Base-by-base conservation (phyloP, 306 rosid genomes). In the Pterocarpus santalinus region DNA sequence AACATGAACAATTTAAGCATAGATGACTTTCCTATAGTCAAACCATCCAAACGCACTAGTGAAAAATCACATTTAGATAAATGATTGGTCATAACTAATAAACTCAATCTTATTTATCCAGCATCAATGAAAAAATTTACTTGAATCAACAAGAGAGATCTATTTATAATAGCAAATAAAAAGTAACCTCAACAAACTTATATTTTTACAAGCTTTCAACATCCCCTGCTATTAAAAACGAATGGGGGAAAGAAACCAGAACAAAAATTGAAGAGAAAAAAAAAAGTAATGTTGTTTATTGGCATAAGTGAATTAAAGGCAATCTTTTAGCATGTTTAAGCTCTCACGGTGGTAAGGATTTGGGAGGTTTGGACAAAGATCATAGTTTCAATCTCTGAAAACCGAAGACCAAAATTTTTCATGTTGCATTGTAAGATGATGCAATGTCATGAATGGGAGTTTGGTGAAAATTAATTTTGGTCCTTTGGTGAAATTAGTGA, bases 131-230 rank as follows among this genome's bases (percentile, higher is more conserved):
- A 5, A 5, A 39, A 39, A 39, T 7, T 5, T 39, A 39, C 3
- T 2, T 39, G 7, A 2, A 5, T 7, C 61, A 60, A 51, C 44
- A 73, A 75, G 75, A 65, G 39, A 67, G 36, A 63, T 70, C 58
- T 86, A 60, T 78, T 73, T 76, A 43, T 44, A 78, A 51, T 17
- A 39, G 2, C 34, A 46, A 68, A 69, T 74, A 35, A 77, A 58
- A 35, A 28, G 36, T 46, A 79, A 32, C 56, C 78, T 17, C 76
- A 12, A 53, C 78, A 78, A 75, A 30, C 35, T 78, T 43, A 36
- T 43, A 68, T 60, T 83, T 75, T 62, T 85, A 84, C 89, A 84
- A 81, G 79, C 80, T 66, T 81, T 76, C 82, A 47, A 46, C 69
- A 56, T 75, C 82, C 83, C 84, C 87, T 47, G 13, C 70, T 79